Base-by-base conservation (phyloP, 1,284 basidiomycete genomes). In the Apiotrichum laibachii region DNA sequence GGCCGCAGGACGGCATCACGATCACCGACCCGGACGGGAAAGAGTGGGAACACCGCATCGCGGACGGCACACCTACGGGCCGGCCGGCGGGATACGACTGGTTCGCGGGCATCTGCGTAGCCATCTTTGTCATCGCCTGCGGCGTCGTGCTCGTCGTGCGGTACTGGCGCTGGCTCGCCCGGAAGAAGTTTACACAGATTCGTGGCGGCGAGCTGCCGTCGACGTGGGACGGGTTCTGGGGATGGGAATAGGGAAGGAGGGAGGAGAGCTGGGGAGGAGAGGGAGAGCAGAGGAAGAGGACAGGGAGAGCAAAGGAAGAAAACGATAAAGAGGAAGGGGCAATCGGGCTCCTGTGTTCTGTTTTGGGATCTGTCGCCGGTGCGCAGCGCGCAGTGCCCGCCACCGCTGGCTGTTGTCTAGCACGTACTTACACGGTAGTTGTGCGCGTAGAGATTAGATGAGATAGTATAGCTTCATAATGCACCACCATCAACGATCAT, bases 21-120 rank as follows among this genome's bases (percentile, higher is more conserved):
- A n/a, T n/a, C n/a, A n/a, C n/a, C n/a, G n/a, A n/a, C 0, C 70
- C 71, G 47, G 81, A 83, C 64, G 70, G 74, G 10, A 51, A 53
- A 18, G 19, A 56, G 5, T 57, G 67, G 1, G 34, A 57, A 10
- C 68, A 72, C 54, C 19, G 55, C 10, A 54, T 68, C 21, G 50
- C 73, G 1, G 71, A 77, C 50, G 76, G 73, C 1, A 55, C 61
- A 0, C 35, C 35, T n/a, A n/a, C n/a, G n/a, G n/a, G n/a, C n/a
- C n/a, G n/a, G n/a, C n/a, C n/a, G n/a, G 63, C 74, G 12, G 67
- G 69, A 8, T 69, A 65, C 59, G 67, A 65, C 57, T 68, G 62
- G 22, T 81, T 79, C 58, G 71, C 65, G 9, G 62, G 65, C 22
- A 69, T 80, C 42, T 57, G 78, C 44, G 59, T 67, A 4, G 63